These are phyloP conservation scores for Bonnemaisonia californica DNA, from an alignment of 31 red algal species.

Conservation along the genomic window DNA sequence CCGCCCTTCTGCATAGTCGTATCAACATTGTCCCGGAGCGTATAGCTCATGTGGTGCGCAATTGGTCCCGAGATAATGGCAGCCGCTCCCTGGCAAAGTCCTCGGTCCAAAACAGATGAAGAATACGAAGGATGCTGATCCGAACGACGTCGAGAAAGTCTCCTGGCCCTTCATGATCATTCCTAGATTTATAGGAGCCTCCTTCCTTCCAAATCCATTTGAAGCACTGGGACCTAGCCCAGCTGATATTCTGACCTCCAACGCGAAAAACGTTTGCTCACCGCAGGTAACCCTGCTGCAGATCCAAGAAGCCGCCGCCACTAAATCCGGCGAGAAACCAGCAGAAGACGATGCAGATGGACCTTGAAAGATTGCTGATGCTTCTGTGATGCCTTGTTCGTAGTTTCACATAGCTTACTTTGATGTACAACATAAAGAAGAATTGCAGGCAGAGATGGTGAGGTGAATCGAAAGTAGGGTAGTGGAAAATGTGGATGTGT, in stretches of 20 bases:
- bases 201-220: conserved; percentile 41
- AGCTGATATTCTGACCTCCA: conserved; percentile 7
- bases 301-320: conserved; percentile 49
- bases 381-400: conserved; percentile 55
- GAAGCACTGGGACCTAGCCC: conserved; percentile 48
- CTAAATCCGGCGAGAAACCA: conserved; percentile 57
- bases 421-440: no score
- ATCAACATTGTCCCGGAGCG: conserved; percentile 61
- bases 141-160: conserved; percentile 38
- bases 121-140: conserved; percentile 14
- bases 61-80: conserved; percentile 20
- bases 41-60: conserved; percentile 46
- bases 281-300: conserved; percentile 49
- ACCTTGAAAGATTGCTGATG: conserved; percentile 34
- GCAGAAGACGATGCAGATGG: conserved; percentile 3
- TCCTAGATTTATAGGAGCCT: conserved; percentile 53
- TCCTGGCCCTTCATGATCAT: conserved; percentile 69
- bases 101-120: conserved; percentile 5
- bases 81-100: not conserved
- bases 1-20: conserved; percentile 61
- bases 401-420: no score
- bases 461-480: no score
- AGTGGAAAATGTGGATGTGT: no score
- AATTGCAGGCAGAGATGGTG: no score
- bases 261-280: conserved; percentile 9